Evolutionary conservation across 257 asterid species (phyloP).

Genomic region (Eucommia ulmoides): DNA sequence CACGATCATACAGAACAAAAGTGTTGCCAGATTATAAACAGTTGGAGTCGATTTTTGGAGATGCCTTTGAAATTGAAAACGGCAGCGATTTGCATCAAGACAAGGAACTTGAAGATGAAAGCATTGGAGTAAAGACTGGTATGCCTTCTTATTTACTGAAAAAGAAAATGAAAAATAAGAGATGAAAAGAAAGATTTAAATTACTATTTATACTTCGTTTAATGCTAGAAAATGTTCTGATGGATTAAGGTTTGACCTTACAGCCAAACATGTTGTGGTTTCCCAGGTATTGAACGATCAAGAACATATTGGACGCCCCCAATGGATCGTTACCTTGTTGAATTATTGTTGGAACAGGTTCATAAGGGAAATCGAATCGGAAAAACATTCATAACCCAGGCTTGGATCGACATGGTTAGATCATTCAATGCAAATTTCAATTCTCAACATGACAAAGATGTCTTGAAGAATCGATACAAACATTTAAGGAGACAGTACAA

Average conservation of each 20-base stretch:
- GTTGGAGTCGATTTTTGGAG: slow-evolving; percentile 22
- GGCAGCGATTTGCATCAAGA: slow-evolving; percentile 12
- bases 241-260: too few relatives aligned
- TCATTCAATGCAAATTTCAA: slow-evolving; percentile 25
- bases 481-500: slow-evolving; percentile 32
- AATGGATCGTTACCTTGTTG: slow-evolving; percentile 27
- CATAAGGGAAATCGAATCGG: slow-evolving; percentile 25
- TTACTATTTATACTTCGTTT: too few relatives aligned
- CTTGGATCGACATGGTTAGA: slow-evolving; percentile 27
- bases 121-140: slow-evolving; percentile 17
- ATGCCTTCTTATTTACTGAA: not conserved
- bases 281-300: slow-evolving; percentile 25
- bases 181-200: too few relatives aligned
- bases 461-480: slow-evolving; percentile 33
- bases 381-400: slow-evolving; percentile 29
- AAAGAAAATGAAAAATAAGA: not conserved
- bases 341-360: slow-evolving; percentile 29
- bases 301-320: slow-evolving; percentile 38
- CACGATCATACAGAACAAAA: slow-evolving; percentile 25
- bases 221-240: too few relatives aligned
- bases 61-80: slow-evolving; percentile 7
- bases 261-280: not conserved
- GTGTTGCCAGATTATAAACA: slow-evolving; percentile 17
- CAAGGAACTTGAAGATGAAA: slow-evolving; percentile 11
- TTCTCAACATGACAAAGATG: slow-evolving; percentile 22